Base-by-base conservation (phyloP, 2,329 filamentous ascomycete genomes). In the Pseudocercospora fuligena region DNA sequence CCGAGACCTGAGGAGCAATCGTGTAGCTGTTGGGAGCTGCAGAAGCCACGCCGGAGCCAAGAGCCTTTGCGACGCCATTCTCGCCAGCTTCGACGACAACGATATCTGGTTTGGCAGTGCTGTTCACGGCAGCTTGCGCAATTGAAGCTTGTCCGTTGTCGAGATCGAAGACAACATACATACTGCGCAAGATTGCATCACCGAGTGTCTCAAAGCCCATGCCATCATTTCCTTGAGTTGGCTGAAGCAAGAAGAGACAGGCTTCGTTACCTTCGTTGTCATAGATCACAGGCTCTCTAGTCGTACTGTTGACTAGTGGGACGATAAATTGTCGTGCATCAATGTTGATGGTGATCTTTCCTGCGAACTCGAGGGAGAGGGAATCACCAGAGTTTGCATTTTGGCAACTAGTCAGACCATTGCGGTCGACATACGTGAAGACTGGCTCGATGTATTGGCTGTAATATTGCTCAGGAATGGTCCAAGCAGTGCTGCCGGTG, bases 161-260 rank as follows among this genome's bases (percentile, higher is more conserved):
- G 49, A 78, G 74, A 60, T 78, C 77, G 61, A 74, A 78, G 61
- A 78, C 75, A 46, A 77, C 73, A 64, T 78, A 78, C 72, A 78
- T 76, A 57, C 71, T 72, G 11, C 75, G 64, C 11, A 78, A 67
- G 23, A 78, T 61, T 12, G 76, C 74, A 63, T 78, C 75, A 9
- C 76, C 76, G 1, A 77, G 63, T 9, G 72, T 74, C 7, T 69
- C 63, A 59, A 74, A 74, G 11, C 66, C 65, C 51, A 66, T 54
- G 9, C 60, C 66, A 29, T 60, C 60, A 27, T 59, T 67, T 31
- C 62, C 29, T 6, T n/a, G 29, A 3, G 66, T 61, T 6, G 74
- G 69, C 5, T 65, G 59, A 31, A 78, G 65, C 56, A 76, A 69
- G 69, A 77, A 74, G 0, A 68, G 60, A 56, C 76, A 78, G 9